Evolutionary conservation across 1,284 basidiomycete genomes (phyloP), one percentile per base, ranked within the genome.

Genomic region (Tilletia indica): DNA sequence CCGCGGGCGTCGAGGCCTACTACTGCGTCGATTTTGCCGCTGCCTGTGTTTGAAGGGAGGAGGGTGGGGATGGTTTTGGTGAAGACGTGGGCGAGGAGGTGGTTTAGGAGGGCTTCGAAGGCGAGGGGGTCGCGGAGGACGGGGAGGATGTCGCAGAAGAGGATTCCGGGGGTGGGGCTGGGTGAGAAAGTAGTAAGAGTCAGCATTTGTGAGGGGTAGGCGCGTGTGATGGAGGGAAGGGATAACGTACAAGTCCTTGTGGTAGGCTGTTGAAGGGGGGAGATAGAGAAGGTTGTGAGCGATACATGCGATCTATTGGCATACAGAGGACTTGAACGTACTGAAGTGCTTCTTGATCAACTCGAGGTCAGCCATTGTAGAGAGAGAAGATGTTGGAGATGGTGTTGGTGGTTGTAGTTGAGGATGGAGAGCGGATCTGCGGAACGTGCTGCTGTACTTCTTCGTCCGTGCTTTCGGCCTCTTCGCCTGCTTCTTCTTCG

Each of bases 1-100:
- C 97, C 97, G 72, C 97, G 89, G 21, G 96, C 96, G 85, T 99
- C 97, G 58, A 99, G 88, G 48, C 94, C 97, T 71, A 99, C 94
- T 74, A 99, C 89, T 68, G 93, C 92, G 85, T 99, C 96, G 76
- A 99, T 91, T 85, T 92, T 79, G 61, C 73, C 74, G 69, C 48
- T 74, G 63, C 72, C 70, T 73, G 72, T 73, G 31, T 74, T 70
- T 45, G 68, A 69, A 12, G 76, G 73, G 48, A 80, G 71, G 39
- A 85, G 76, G 34, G 86, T 86, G 12, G 89, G 88, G 75, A 94
- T 87, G 21, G 91, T 92, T 56, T 78, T 79, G 42, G 91, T 93
- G 70, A 91, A 91, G 81, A 99, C 87, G 84, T 93, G 96, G 85
- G 93, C 88, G 71, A 93, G 84, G 72, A 99, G 88, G 85, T 97